phyloP scores from a whole-genome alignment of 2,329 filamentous ascomycete genomes.

The Parasarocladium wereldwijsianum region DNA sequence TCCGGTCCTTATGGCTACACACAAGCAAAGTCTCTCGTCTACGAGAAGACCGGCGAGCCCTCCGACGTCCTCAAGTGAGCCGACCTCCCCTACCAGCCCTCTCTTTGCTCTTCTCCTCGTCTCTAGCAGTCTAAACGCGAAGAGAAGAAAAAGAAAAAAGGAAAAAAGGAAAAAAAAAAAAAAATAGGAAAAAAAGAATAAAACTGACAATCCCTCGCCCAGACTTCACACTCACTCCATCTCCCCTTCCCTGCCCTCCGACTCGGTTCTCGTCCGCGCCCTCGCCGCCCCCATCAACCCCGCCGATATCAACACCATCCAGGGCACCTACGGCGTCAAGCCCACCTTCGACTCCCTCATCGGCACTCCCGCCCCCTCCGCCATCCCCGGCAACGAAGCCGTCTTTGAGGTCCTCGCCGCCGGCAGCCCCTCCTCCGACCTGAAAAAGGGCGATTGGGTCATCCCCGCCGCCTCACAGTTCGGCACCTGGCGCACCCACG shows the following conservation, averaged over 20 bases:
- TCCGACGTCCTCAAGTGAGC: conserved; percentile 49
- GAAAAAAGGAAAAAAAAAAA: too few relatives aligned
- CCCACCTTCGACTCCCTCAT: conserved; percentile 63
- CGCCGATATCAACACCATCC: conserved; percentile 94
- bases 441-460: conserved; percentile 80
- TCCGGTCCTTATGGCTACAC: conserved; percentile 65
- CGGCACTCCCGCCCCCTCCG: conserved; percentile 61
- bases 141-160: too few relatives aligned
- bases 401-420: conserved; percentile 75
- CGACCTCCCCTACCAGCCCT: neutral
- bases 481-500: conserved; percentile 92
- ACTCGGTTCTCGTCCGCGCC: conserved; percentile 62
- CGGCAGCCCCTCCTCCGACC: conserved; percentile 33
- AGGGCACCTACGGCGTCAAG: conserved; percentile 86
- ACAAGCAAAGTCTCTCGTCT: conserved; percentile 70
- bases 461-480: conserved; percentile 72
- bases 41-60: conserved; percentile 61
- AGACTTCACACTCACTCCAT: conserved; percentile 65
- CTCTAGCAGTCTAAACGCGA: too few relatives aligned
- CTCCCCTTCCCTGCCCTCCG: conserved; percentile 52
- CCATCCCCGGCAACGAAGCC: conserved; percentile 80
- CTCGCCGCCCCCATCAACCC: conserved; percentile 91
- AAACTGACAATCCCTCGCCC: too few relatives aligned
- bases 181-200: too few relatives aligned
- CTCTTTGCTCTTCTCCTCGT: neutral